Conservation (phyloP, 2,329 filamentous ascomycete genomes). For the Fusarium sp. region DNA sequence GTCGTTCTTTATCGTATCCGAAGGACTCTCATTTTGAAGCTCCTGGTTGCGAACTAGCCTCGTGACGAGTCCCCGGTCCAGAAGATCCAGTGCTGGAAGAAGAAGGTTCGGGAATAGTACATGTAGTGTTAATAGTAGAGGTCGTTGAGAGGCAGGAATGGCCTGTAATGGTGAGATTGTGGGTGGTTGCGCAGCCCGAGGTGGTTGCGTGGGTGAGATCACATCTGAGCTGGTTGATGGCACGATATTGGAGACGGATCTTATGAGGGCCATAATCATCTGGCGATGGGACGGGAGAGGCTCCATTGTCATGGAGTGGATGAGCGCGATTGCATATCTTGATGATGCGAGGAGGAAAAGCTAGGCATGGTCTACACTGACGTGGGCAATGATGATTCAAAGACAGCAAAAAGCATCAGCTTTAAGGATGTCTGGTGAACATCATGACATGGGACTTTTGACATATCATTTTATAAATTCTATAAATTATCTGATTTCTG, state of each 20-base stretch:
- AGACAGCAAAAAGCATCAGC: background rate
- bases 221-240: conserved; percentile 12
- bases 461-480: background rate
- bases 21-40: conserved; percentile 1
- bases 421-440: background rate
- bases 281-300: conserved; percentile 54
- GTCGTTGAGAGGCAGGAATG: conserved; percentile 54
- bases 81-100: conserved; percentile 86
- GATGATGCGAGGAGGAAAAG: conserved; percentile 13
- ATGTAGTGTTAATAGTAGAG: conserved; percentile 82
- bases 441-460: background rate
- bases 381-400: conserved; percentile 5
- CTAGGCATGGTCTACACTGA: conserved; percentile 13
- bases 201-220: conserved; percentile 18
- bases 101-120: conserved; percentile 85
- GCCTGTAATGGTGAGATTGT: conserved; percentile 33
- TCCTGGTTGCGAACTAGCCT: conserved; percentile 55
- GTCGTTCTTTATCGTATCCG: conserved; percentile 37
- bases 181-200: conserved; percentile 29
- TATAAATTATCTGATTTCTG: conserved; percentile 23
- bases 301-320: conserved; percentile 36
- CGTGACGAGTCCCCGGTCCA: conserved; percentile 81
- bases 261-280: conserved; percentile 64
- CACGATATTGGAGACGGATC: conserved; percentile 52
- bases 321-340: conserved; percentile 12